A percentile compares a stretch with the other conserved stretches of the same genome.
These are phyloP conservation scores for Vararia minispora DNA, from an alignment of 768 basidiomycete genomes.

Conservation along the genomic window DNA sequence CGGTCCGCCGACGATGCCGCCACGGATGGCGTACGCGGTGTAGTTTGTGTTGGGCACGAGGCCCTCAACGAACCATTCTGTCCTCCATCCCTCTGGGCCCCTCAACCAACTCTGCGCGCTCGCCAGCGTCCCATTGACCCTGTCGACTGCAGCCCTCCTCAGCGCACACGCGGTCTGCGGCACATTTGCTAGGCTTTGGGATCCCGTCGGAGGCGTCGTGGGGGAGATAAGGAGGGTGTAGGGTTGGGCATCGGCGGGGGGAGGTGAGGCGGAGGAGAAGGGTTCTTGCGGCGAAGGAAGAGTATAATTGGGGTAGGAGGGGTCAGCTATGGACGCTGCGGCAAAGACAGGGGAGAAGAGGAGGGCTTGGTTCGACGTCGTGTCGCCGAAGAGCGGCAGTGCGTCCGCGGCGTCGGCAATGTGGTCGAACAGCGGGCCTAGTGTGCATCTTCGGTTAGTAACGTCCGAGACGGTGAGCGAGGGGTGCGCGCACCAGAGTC, in stretches of 20 bases:
- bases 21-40: conserved; percentile 56
- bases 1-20: conserved; percentile 49
- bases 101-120: conserved; percentile 47
- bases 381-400: conserved; percentile 58
- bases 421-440: conserved; percentile 32
- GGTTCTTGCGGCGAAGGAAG: conserved; percentile 54
- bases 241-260: conserved; percentile 26
- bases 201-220: no score
- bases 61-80: conserved; percentile 53
- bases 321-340: conserved; percentile 19
- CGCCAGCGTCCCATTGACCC: conserved; percentile 17
- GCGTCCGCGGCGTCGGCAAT: no score
- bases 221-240: conserved; percentile 46
- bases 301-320: conserved; percentile 68
- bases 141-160: conserved; percentile 19
- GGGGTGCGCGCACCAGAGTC: conserved; percentile 1
- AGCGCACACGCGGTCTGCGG: conserved; percentile 54
- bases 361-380: conserved; percentile 60
- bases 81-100: conserved; percentile 48
- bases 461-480: not conserved
- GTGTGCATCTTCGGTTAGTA: not conserved
- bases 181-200: conserved; percentile 26
- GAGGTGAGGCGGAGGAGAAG: conserved; percentile 28
- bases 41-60: conserved; percentile 65
- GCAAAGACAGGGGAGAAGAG: conserved; percentile 52